Conservation (phyloP, 2,329 filamentous ascomycete species). For the Arachnomyces sp. region DNA sequence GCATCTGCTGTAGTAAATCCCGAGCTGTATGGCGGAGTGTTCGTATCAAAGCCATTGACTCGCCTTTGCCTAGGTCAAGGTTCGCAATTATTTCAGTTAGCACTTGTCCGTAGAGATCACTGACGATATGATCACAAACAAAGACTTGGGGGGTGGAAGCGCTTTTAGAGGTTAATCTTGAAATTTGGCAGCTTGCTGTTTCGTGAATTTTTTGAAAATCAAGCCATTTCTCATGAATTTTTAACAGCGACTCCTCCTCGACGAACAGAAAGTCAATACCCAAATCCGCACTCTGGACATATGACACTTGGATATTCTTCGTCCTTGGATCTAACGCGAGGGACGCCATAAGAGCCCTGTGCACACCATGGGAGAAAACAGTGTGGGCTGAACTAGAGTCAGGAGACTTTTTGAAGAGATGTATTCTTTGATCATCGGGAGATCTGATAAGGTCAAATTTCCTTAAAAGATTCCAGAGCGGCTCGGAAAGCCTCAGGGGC, state of each 20-base stretch:
- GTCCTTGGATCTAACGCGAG: conserved; percentile 13
- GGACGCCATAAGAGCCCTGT: conserved; percentile 12
- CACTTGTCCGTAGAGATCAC: conserved; percentile 8
- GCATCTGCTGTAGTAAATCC: conserved; percentile 8
- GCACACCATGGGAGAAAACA: conserved; percentile 11
- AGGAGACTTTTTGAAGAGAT: conserved; percentile 11
- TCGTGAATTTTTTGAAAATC: conserved; percentile 12
- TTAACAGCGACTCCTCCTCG: conserved; percentile 7
- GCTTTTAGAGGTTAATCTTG: neutral
- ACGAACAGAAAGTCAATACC: conserved; percentile 13
- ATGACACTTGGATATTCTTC: conserved; percentile 7
- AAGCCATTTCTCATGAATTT: conserved; percentile 19
- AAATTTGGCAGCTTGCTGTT: conserved; percentile 5
- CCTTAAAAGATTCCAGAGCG: conserved; percentile 8
- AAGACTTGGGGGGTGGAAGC: conserved; percentile 2
- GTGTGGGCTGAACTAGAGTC: conserved; percentile 1
- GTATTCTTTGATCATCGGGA: conserved; percentile 7
- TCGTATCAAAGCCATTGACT: neutral
- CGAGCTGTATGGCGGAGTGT: conserved; percentile 4
- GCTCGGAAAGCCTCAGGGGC: neutral
- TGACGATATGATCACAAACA: conserved; percentile 11
- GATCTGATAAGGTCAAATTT: conserved; percentile 6
- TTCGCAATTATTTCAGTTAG: conserved; percentile 4
- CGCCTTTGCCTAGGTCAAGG: conserved; percentile 3
- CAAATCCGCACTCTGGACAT: conserved; percentile 13